Evolutionary conservation across 768 basidiomycete species (phyloP).

Genomic region (Mycena crocata): DNA sequence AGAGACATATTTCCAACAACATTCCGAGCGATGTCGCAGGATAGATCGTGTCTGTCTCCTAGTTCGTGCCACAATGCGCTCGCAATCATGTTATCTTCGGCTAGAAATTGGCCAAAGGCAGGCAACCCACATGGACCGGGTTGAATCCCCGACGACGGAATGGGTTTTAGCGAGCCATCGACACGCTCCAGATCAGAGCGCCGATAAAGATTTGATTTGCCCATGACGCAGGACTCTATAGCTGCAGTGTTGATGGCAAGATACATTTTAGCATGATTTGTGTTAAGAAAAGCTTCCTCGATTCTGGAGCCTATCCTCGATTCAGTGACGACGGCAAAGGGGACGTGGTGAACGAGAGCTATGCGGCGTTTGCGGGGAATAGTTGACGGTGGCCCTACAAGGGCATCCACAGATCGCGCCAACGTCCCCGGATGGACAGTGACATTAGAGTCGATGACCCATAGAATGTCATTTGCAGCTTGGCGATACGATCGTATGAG

Average conservation of each 20-base stretch:
- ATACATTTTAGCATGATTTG: conserved; percentile 98
- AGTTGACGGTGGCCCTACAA: conserved; percentile 59
- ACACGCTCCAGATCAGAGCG: conserved; percentile 87
- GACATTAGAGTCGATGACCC: conserved; percentile 98
- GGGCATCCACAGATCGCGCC: conserved; percentile 84
- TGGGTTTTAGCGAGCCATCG: conserved; percentile 71
- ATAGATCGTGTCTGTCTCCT: conserved; percentile 87
- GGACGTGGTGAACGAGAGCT: conserved; percentile 95
- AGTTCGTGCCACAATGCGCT: conserved; percentile 94
- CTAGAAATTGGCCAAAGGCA: conserved; percentile 89
- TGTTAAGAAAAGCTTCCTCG: conserved; percentile 96
- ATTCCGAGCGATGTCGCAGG: conserved; percentile 91
- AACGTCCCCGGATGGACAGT: conserved; percentile 82
- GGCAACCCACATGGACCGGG: conserved; percentile 66
- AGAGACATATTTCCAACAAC: conserved; percentile 90
- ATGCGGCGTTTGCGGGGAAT: conserved; percentile 61
- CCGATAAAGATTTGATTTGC: conserved; percentile 95
- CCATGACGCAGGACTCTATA: conserved; percentile 94
- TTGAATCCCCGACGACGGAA: conserved; percentile 42
- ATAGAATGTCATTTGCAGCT: conserved; percentile 90
- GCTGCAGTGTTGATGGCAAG: conserved; percentile 91
- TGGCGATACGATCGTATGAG: conserved; percentile 85
- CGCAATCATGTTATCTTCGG: conserved; percentile 99
- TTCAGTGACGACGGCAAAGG: conserved; percentile 83
- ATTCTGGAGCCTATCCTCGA: conserved; percentile 81